Conservation (phyloP, 2,329 filamentous ascomycete species). For the Penicillium polonicum region DNA sequence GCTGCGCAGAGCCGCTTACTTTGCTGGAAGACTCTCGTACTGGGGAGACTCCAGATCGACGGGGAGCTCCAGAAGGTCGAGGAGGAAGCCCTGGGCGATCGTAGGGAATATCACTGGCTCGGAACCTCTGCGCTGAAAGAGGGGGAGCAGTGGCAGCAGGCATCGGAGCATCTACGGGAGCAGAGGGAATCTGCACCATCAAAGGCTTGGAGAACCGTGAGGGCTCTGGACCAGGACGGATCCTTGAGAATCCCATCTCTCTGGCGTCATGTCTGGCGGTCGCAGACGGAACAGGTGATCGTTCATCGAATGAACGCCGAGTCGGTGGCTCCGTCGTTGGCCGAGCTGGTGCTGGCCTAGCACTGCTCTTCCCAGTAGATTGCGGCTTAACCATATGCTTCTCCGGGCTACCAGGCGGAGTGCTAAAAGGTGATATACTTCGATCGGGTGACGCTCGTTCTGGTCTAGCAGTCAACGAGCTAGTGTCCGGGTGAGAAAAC, state of each 20-base stretch:
- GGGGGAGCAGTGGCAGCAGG: constrained; percentile 30
- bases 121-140: constrained; percentile 42
- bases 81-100: constrained; percentile 53
- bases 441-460: constrained; percentile 40
- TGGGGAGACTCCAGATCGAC: constrained; percentile 26
- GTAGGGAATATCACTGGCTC: constrained; percentile 35
- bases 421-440: constrained; percentile 76
- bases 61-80: constrained; percentile 31
- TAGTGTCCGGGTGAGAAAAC: constrained; percentile 32
- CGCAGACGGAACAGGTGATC: constrained; percentile 21
- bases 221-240: constrained; percentile 28
- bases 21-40: constrained; percentile 17
- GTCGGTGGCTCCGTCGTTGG: constrained; percentile 28
- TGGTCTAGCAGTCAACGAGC: constrained; percentile 28
- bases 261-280: constrained; percentile 26
- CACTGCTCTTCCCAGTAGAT: constrained; percentile 12
- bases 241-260: constrained; percentile 33
- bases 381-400: constrained; percentile 47
- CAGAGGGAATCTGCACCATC: constrained; percentile 33
- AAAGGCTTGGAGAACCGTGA: constrained; percentile 32
- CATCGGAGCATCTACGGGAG: constrained; percentile 21
- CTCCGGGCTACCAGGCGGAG: constrained; percentile 73
- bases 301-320: constrained; percentile 32
- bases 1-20: constrained; percentile 13
- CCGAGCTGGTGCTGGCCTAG: constrained; percentile 22